Percentiles rank a stretch among this genome's conserved stretches.
These are phyloP conservation scores for Vicia faba DNA, from an alignment of 306 rosid genomes.

Conservation along the genomic window DNA sequence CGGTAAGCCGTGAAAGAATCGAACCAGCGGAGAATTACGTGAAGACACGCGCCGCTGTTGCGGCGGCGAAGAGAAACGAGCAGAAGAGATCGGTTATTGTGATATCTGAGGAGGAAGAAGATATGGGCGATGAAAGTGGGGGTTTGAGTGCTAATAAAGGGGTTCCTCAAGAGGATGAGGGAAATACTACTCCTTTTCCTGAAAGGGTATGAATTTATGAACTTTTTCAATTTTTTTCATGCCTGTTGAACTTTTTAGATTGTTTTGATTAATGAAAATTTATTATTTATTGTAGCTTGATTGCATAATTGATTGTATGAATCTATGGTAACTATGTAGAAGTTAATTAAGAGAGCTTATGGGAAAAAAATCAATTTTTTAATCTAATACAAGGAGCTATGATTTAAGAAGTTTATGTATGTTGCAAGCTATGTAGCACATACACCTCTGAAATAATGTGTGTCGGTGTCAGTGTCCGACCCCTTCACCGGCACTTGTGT, in stretches of 20 bases:
- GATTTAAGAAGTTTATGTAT: not conserved
- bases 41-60: constrained; percentile 78
- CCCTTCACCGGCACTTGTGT: too few species aligned
- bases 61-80: constrained; percentile 53
- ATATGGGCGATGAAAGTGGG: constrained; percentile 88
- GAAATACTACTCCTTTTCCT: constrained; percentile 82
- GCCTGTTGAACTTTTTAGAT: not conserved
- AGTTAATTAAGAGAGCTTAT: not conserved
- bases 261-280: not conserved
- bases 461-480: too few species aligned
- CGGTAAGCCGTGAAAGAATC: constrained; percentile 53
- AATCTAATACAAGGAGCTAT: not conserved
- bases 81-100: constrained; percentile 51
- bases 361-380: not conserved
- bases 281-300: not conserved
- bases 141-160: constrained; percentile 89
- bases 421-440: too few species aligned
- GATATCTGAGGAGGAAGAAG: constrained; percentile 50
- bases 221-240: not conserved
- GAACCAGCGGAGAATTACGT: constrained; percentile 55
- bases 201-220: constrained; percentile 57
- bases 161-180: constrained; percentile 76
- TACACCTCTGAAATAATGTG: too few species aligned
- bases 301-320: not conserved
- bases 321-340: not conserved